Evolutionary conservation across 148 eudicot species (phyloP), one percentile per base, ranked within the genome.

Genomic region (Arctostaphylos glauca): DNA sequence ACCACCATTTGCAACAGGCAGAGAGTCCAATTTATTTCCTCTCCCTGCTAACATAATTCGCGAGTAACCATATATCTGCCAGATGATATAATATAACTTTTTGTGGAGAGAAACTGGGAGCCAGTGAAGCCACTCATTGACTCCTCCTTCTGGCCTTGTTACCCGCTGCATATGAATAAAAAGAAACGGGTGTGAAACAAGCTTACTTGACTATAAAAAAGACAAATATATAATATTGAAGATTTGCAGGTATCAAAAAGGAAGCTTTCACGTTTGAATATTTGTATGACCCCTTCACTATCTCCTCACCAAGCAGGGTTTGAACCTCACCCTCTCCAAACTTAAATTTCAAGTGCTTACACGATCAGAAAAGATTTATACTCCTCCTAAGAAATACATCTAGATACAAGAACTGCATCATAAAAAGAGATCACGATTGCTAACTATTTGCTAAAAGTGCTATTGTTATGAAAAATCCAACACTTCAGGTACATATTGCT

Each of bases 61-160:
- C 53, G 97, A 90, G 86, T 90, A 93, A 56, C 88, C 84, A 90
- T 50, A 89, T 58, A 94, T 84, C 84, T 83, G 95, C 62, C 92
- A 88, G 43, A 94, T 59, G 77, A 96, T 84, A 78, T 81, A 89
- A 85, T 90, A 84, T 80, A 94, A 55, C 77, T 88, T 90, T 86
- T 94, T 91, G 86, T 94, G 99, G 67, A 93, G 38, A 85, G 96
- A 92, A 84, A 94, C 96, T 68, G 99, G 99, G 58, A 96, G 93
- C 98, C 99, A 96, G 80, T 89, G 97, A 78, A 96, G 89, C 94
- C 93, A 96, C 64, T 94, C 97, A 86, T 96, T 94, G 75, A 96
- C 84, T 84, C 98, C 98, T 85, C 99, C 99, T 82, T 84, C 89
- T 62, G 99, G 99, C 86, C 99, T 92, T 67, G 92, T 92, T 84